Base-by-base conservation (phyloP, 2,329 filamentous ascomycete species). In the Zopfia rhizophila region DNA sequence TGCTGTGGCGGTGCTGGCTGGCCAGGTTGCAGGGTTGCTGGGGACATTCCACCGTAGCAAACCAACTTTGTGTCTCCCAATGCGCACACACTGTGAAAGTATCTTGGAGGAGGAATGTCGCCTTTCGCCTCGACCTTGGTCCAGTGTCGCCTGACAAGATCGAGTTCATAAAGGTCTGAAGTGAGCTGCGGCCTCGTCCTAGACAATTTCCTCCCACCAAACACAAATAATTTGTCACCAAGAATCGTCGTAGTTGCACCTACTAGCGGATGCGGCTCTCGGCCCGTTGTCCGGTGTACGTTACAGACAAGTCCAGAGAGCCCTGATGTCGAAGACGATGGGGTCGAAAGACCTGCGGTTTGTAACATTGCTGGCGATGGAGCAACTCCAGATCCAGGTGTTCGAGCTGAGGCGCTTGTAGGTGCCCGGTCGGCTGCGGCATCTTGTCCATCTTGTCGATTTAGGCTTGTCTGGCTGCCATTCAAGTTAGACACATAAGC, bases 31-130 rank as follows among this genome's bases (percentile, higher is more conserved):
- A 67, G 80, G 5, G 80, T 76, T 8, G 86, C 83, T 1, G 93
- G 92, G 7, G 93, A 97, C 94, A 99, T 99, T 59, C 94, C 94
- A 46, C 94, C 94, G 72, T 97, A 99, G 73, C 93, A 97, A 3
- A 99, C 93, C 70, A 99, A 81, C 72, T 97, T 99, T 3, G 91
- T 93, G 68, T 97, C 94, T 16, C 94, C 94, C 2, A 99, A 76
- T 1, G 90, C 83, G 69, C 94, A 99, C 70, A 97, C 89, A 55
- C 91, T 97, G 76, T 99, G 94, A 58, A 99, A 99, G 70, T 99
- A 99, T 51, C 94, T 84, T 7, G 94, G 91, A 2, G 91, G 89
- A 1, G 94, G 94, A 25, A 95, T 78, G 61, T 97, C 91, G 31
- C 94, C 94, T 19, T 79, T 82, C 0, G 90, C 86, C 40, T 96